Conservation (phyloP, 805 yeast species). For the Kodamaea nitidulidarum region DNA sequence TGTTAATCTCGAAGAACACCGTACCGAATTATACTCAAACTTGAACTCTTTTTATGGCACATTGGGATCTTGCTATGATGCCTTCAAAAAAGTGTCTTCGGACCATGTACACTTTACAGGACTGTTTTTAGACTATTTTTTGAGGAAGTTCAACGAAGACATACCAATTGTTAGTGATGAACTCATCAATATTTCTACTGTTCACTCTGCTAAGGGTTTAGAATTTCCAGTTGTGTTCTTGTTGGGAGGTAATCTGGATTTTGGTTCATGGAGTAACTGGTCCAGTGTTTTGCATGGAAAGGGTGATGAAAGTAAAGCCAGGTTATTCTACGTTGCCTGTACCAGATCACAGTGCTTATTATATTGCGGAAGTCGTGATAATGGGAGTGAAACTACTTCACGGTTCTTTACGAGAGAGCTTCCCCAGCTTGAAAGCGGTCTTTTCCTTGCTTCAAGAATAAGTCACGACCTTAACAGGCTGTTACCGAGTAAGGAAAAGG, state of each 20-base stretch:
- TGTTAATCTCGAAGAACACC: background rate
- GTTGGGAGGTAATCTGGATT: slow-evolving; percentile 11
- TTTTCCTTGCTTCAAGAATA: background rate
- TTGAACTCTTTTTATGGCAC: slow-evolving; percentile 21
- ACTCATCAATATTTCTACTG: slow-evolving; percentile 56
- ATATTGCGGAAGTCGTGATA: slow-evolving; percentile 19
- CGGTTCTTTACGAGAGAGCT: slow-evolving; percentile 3
- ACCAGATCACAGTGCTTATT: slow-evolving; percentile 56
- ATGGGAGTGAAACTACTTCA: background rate
- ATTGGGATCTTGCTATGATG: slow-evolving; percentile 14
- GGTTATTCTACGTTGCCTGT: slow-evolving; percentile 59
- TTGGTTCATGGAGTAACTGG: slow-evolving; percentile 6
- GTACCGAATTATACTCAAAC: slow-evolving; percentile 13
- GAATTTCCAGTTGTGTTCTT: slow-evolving; percentile 70
- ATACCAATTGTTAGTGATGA: slow-evolving; percentile 21
- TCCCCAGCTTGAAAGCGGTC: background rate
- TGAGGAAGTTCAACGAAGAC: slow-evolving; percentile 39
- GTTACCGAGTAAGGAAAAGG: background rate
- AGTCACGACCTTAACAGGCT: slow-evolving; percentile 1
- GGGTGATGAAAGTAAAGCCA: slow-evolving; percentile 26
- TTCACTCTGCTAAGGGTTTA: slow-evolving; percentile 71
- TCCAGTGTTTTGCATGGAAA: slow-evolving; percentile 2
- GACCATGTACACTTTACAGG: slow-evolving; percentile 6
- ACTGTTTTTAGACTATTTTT: slow-evolving; percentile 35
- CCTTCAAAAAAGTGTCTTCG: background rate